A percentile compares a stretch with the other conserved stretches of the same genome.
These are phyloP conservation scores for Musa acuminata DNA, from an alignment of 176 grass and related monocot genomes.

Conservation along the genomic window DNA sequence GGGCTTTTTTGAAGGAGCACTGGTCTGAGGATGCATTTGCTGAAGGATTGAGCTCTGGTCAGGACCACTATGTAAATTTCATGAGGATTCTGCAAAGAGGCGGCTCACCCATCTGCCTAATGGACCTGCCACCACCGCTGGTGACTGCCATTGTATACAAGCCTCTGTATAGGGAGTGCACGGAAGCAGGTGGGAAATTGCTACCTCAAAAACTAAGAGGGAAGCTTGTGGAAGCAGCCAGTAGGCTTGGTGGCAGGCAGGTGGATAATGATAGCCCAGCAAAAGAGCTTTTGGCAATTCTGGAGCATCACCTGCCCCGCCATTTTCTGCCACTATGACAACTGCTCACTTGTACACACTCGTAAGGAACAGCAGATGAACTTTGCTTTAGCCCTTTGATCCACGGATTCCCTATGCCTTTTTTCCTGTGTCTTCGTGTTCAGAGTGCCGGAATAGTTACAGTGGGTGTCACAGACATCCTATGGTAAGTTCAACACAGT, in stretches of 20 bases:
- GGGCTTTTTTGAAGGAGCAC: constrained; percentile 54
- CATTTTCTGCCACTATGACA: constrained; percentile 22
- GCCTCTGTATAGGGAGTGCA: constrained; percentile 69
- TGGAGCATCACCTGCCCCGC: constrained; percentile 75
- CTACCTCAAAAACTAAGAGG: constrained; percentile 82
- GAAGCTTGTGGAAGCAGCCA: constrained; percentile 72
- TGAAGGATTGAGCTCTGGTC: constrained; percentile 29
- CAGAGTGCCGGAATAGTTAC: too few relatives aligned
- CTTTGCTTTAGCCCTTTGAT: too few relatives aligned
- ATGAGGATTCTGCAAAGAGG: constrained; percentile 50
- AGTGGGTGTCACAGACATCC: too few relatives aligned
- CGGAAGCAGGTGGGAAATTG: constrained; percentile 42
- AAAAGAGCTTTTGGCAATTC: constrained; percentile 63
- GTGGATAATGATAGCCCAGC: constrained; percentile 44
- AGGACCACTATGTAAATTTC: constrained; percentile 56
- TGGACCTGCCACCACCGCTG: constrained; percentile 48
- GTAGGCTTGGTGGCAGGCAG: constrained; percentile 35
- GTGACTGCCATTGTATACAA: constrained; percentile 79
- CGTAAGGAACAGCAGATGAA: too few relatives aligned
- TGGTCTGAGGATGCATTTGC: constrained; percentile 56
- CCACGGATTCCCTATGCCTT: too few relatives aligned
- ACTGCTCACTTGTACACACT: not conserved
- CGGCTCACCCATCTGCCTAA: constrained; percentile 39
- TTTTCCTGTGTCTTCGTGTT: too few relatives aligned
- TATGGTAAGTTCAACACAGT: too few relatives aligned